Conservation (phyloP, 495 filamentous ascomycete species). For the Chaetomidium leptoderma region DNA sequence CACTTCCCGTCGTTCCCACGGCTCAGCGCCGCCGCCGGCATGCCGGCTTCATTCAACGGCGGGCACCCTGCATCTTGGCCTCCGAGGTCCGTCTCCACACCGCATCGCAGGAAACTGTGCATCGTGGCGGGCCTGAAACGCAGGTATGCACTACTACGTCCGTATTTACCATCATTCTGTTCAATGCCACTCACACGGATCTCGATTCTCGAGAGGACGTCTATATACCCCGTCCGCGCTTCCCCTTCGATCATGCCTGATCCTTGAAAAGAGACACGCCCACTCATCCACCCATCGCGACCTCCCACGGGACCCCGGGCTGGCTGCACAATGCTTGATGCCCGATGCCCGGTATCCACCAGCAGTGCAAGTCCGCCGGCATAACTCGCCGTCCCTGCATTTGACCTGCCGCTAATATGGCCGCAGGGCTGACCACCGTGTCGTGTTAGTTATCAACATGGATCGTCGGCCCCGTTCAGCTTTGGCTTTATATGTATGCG, state of each 20-base stretch:
- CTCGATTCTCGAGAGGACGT: slow-evolving; percentile 7
- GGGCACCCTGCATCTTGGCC: not conserved
- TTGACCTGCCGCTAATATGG: slow-evolving; percentile 19
- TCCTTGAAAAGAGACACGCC: slow-evolving; percentile 23
- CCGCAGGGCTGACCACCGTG: not conserved
- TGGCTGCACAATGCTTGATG: slow-evolving; percentile 11
- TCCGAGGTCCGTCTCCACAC: slow-evolving; percentile 8
- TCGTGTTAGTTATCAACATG: slow-evolving; percentile 8
- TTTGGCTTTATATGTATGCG: slow-evolving; percentile 14
- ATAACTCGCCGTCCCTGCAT: slow-evolving; percentile 15
- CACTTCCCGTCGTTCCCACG: not conserved
- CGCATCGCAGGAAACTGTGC: slow-evolving; percentile 8
- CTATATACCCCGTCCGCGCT: not conserved
- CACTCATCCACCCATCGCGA: slow-evolving; percentile 12
- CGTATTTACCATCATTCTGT: slow-evolving; percentile 32
- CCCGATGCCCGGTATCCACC: slow-evolving; percentile 16
- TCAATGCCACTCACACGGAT: slow-evolving; percentile 26
- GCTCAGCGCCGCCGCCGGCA: not conserved
- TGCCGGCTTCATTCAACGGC: not conserved
- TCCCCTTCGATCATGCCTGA: slow-evolving; percentile 17
- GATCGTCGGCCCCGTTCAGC: not conserved
- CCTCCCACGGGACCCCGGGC: not conserved
- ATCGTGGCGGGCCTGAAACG: slow-evolving; percentile 18
- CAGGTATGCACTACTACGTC: slow-evolving; percentile 32
- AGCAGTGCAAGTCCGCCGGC: slow-evolving; percentile 2